Conservation (phyloP, 208 protist genomes). For the Herpetomonas samuelpessoai region DNA sequence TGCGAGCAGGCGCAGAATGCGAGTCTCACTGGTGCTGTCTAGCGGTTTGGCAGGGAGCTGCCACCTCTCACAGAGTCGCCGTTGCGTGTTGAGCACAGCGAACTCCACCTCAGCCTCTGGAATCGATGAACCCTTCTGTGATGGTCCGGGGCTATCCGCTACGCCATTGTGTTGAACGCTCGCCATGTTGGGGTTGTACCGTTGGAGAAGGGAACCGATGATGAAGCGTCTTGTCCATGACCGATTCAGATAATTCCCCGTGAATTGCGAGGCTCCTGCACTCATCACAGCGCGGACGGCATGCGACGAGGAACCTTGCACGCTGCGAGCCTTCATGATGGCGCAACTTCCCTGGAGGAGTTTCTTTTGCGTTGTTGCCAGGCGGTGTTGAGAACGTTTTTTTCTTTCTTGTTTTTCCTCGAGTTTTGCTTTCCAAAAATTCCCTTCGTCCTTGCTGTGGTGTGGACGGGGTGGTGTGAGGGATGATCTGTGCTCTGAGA, state of each 20-base stretch:
- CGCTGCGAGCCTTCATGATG: too few relatives aligned
- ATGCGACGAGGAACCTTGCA: too few relatives aligned
- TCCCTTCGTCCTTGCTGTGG: too few relatives aligned
- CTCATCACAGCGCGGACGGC: conserved; percentile 3
- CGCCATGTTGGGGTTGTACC: conserved; percentile 36
- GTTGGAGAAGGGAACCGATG: conserved; percentile 70
- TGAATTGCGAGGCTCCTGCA: conserved; percentile 47
- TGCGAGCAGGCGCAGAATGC: conserved; percentile 76
- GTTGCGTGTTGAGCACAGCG: conserved; percentile 58
- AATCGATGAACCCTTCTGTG: background rate
- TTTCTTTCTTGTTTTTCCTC: too few relatives aligned
- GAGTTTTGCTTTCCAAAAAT: too few relatives aligned
- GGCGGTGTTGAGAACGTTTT: too few relatives aligned
- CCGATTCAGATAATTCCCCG: conserved; percentile 48
- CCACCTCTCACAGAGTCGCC: conserved; percentile 55
- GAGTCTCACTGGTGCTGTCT: conserved; percentile 56
- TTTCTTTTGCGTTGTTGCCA: too few relatives aligned
- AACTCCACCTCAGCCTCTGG: conserved; percentile 19
- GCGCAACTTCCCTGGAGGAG: too few relatives aligned
- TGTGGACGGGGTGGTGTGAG: too few relatives aligned
- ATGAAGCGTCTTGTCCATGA: conserved; percentile 79
- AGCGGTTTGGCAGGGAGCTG: conserved; percentile 52
- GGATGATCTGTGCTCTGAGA: too few relatives aligned
- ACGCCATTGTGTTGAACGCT: background rate
- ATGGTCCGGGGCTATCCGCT: conserved; percentile 2